Evolutionary conservation across 2,329 filamentous ascomycete species (phyloP).

Genomic region (Spiromastix sp.): DNA sequence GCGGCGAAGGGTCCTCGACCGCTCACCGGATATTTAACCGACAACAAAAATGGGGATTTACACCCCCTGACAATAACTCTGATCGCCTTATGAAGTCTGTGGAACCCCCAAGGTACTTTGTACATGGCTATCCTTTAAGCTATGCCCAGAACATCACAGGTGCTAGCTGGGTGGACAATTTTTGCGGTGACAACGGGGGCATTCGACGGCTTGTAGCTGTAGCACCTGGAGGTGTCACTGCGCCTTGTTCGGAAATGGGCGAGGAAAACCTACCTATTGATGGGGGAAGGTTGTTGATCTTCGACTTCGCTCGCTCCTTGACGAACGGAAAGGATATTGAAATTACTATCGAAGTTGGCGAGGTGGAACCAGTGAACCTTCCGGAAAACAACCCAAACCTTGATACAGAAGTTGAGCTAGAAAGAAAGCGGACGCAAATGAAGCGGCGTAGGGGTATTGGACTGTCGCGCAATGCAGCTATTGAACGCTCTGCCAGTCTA

Average conservation of each 20-base stretch:
- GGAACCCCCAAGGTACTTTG: conserved; percentile 53
- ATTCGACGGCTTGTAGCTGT: conserved; percentile 53
- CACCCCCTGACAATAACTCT: conserved; percentile 15
- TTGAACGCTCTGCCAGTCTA: conserved; percentile 13
- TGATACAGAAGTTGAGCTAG: conserved; percentile 68
- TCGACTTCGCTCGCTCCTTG: conserved; percentile 61
- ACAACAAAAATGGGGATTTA: conserved; percentile 9
- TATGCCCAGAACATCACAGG: conserved; percentile 55
- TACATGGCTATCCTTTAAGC: conserved; percentile 55
- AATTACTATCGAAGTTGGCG: conserved; percentile 64
- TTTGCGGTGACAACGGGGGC: conserved; percentile 19
- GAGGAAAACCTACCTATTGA: conserved; percentile 70
- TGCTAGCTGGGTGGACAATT: conserved; percentile 60
- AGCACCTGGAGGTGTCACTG: conserved; percentile 56
- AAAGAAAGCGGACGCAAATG: conserved; percentile 61
- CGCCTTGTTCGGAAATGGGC: conserved; percentile 46
- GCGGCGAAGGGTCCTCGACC: neutral
- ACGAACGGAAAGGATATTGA: conserved; percentile 47
- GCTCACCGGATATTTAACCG: conserved; percentile 10
- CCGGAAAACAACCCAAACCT: conserved; percentile 65
- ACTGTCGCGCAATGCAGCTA: conserved; percentile 11
- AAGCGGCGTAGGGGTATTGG: conserved; percentile 45
- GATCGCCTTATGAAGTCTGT: conserved; percentile 25
- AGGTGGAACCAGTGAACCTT: conserved; percentile 56
- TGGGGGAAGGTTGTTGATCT: conserved; percentile 59